Evolutionary conservation across 140 eudicot species (phyloP).

Genomic region (Oenanthe javanica): DNA sequence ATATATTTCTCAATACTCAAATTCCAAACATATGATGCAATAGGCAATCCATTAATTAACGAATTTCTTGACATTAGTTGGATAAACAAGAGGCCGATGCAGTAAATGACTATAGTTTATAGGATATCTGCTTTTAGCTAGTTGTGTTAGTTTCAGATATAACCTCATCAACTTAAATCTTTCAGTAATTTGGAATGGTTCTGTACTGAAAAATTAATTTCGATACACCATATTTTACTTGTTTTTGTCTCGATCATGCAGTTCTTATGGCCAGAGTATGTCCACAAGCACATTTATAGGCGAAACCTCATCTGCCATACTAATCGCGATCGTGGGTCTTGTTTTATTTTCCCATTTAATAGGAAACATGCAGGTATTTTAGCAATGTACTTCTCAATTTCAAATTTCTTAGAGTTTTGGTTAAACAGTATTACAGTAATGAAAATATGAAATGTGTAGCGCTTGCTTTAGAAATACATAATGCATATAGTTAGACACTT

Average conservation of each 20-base stretch:
- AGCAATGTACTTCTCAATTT: neutral
- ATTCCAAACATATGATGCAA: neutral
- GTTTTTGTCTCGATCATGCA: slow-evolving; percentile 21
- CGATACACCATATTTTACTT: neutral
- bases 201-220: neutral
- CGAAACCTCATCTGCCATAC: slow-evolving; percentile 69
- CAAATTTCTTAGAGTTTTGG: neutral
- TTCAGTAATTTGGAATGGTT: neutral
- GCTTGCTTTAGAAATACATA: neutral
- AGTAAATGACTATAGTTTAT: neutral
- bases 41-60: neutral
- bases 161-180: neutral
- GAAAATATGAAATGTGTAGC: neutral
- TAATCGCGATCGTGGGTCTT: slow-evolving; percentile 70
- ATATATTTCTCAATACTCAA: too few species aligned
- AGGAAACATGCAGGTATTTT: slow-evolving; percentile 89
- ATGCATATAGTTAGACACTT: neutral
- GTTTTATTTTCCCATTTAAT: slow-evolving; percentile 81
- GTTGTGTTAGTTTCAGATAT: neutral
- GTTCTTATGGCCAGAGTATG: slow-evolving; percentile 84
- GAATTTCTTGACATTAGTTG: neutral
- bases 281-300: slow-evolving; percentile 64
- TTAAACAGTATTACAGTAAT: neutral
- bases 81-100: neutral
- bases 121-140: neutral